Evolutionary conservation across 345 rosid species (phyloP), one percentile per base, ranked within the genome.

Genomic region (Pelargonium nanum): DNA sequence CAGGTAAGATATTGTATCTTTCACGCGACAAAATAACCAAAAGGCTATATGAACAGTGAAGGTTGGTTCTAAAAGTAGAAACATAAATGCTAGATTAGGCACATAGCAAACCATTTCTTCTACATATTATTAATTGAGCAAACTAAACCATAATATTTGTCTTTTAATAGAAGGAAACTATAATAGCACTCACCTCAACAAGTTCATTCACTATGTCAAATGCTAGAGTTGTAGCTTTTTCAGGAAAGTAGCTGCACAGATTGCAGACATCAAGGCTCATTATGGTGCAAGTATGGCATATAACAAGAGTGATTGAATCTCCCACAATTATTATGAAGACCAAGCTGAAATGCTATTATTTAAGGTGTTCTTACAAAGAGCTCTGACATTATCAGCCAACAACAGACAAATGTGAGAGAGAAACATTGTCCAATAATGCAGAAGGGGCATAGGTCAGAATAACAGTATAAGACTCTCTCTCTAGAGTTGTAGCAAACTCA

Each of bases 241-340:
- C 89, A 3, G 98, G 91, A 53, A 89, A 77, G 71, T 89, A 89
- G 94, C 98, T 89, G 80, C 67, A 65, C 48, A 80, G 2, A 60
- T 26, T 22, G 58, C 61, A 64, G 40, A 71, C 44, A 61, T 56
- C 53, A 65, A 65, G 44, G 24, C 51, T 56, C 26, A 68, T 55
- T 26, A 17, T 40, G 16, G 48, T 40, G 48, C 15, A 24, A 34
- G 26, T 13, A 24, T 45, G 4, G 9, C 22, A 16, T 22, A 6
- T 12, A 22, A 50, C 24, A 19, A 16, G 26, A 61, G 28, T 25
- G 21, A 1, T 28, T 7, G 55, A 17, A 13, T 20, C 30, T 26
- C 21, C 24, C 6, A 19, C 28, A 40, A 51, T 28, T 16, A n/a
- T 3, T 53, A 2, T 52, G 5, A 62, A 24, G 0, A 30, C 1